Percentiles rank a stretch among this genome's conserved stretches.
phyloP scores from a whole-genome alignment of 2,329 filamentous ascomycete genomes.

The Zymoseptoria tritici region DNA sequence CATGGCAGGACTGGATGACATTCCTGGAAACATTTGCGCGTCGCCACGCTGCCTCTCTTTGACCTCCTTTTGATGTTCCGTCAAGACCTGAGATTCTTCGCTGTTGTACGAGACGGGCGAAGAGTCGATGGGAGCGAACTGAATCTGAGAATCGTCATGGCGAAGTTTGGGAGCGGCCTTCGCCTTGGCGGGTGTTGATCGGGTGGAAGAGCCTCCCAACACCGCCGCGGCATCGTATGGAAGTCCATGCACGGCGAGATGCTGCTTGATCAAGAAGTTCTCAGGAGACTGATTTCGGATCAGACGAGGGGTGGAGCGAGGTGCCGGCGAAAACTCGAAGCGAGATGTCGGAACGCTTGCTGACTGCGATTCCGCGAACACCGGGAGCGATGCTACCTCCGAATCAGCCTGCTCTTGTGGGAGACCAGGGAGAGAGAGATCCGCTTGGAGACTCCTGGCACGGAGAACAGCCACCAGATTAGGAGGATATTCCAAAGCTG shows the following conservation, averaged over 20 bases:
- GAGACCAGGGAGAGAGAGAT: constrained; percentile 45
- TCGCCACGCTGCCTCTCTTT: constrained; percentile 61
- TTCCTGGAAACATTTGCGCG: constrained; percentile 59
- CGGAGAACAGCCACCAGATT: constrained; percentile 56
- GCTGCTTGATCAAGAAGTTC: constrained; percentile 16
- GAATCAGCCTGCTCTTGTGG: constrained; percentile 30
- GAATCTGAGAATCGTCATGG: constrained; percentile 76
- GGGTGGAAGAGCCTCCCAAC: not conserved
- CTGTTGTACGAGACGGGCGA: constrained; percentile 35
- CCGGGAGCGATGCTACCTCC: constrained; percentile 28
- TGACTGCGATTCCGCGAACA: constrained; percentile 20
- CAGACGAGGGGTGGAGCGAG: not conserved
- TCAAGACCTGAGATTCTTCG: constrained; percentile 65
- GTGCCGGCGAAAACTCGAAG: not conserved
- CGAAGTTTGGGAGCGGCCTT: constrained; percentile 48
- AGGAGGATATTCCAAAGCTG: constrained; percentile 53
- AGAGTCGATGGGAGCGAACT: constrained; percentile 63
- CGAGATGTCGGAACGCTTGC: not conserved
- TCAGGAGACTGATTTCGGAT: constrained; percentile 2
- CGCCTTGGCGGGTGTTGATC: constrained; percentile 7
- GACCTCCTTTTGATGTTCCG: constrained; percentile 72
- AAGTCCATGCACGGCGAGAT: constrained; percentile 15
- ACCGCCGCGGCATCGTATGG: constrained; percentile 1
- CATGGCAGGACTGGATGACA: constrained; percentile 49
- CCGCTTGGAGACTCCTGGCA: constrained; percentile 50